Evolutionary conservation across 179 eudicot species (phyloP), one percentile per base, ranked within the genome.

Genomic region (Heliamphora pulchella): DNA sequence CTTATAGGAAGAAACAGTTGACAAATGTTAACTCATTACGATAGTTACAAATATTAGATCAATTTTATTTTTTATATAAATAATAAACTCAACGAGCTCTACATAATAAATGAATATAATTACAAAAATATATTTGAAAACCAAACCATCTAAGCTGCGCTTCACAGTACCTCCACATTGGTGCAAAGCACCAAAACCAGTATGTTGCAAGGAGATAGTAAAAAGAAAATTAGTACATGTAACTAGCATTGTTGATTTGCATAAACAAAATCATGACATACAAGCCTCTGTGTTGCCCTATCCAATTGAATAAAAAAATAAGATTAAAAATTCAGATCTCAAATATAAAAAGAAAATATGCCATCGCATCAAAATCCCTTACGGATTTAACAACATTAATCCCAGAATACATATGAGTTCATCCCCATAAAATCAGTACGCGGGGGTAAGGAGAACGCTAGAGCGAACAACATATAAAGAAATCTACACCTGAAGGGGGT

Each of bases 331-430:
- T 18, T 8, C 4, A 8, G 1, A 55, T 46, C 44, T 8, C 48
- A 5, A 20, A 20, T 8, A 20, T 39, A 6, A 18, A 73, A 51
- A 31, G 5, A 74, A 39, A 55, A 50, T 6, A 11, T 9, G 59
- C 17, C 7, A 74, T 57, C 47, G 50, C 68, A 41, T 61, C 39
- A 63, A 71, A 78, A 72, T 65, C 62, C 68, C 39, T 57, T n/a
- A 18, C 7, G 61, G 46, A 67, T 63, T 78, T 3, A 46, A 47
- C 47, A 53, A 46, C 73, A 62, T 47, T 47, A 22, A 81, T 46
- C 65, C 74, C 76, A 76, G 18, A 76, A 17, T 57, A 75, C 58
- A 51, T 8, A 39, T 39, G 71, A 59, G 58, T 58, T 75, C 76
- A 81, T 77, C 67, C 46, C 57, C 43, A 15, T 4, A 50, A 50